Conservation (phyloP, 495 filamentous ascomycete genomes). For the Penicillium simplicissimum region DNA sequence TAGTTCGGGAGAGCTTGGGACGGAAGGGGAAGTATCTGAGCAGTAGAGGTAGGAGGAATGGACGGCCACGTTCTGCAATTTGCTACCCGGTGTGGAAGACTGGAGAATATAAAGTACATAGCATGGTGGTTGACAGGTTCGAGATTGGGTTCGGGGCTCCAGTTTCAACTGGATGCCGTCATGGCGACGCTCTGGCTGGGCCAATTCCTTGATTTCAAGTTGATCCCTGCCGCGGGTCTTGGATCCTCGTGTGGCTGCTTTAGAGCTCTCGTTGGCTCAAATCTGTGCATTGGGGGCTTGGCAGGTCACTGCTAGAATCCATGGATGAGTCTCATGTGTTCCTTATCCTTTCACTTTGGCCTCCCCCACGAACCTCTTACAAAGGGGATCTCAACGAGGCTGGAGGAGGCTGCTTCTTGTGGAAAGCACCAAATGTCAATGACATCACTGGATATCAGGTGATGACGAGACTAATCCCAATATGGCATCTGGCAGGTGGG, state of each 20-base stretch:
- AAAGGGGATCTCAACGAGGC: neutral
- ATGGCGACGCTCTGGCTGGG: conserved; percentile 18
- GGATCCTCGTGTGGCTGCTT: neutral
- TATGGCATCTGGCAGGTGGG: neutral
- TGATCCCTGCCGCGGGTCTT: neutral
- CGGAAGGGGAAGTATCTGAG: neutral
- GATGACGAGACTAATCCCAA: neutral
- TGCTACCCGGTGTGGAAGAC: conserved; percentile 1
- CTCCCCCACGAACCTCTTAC: neutral
- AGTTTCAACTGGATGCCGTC: conserved; percentile 21
- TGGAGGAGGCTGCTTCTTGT: neutral
- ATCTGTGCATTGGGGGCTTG: neutral
- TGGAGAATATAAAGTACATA: conserved; percentile 3
- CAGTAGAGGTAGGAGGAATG: neutral
- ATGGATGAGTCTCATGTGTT: neutral
- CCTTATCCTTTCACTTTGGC: neutral
- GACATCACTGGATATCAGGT: conserved; percentile 6
- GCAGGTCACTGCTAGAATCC: neutral
- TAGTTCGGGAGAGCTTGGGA: neutral
- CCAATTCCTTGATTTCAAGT: conserved; percentile 24
- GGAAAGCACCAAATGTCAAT: neutral
- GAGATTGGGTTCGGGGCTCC: conserved; percentile 10
- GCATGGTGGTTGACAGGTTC: neutral
- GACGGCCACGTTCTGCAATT: neutral
- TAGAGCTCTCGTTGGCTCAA: neutral